phyloP scores from a whole-genome alignment of 2,329 filamentous ascomycete species.

The Epichloe bromicola region DNA sequence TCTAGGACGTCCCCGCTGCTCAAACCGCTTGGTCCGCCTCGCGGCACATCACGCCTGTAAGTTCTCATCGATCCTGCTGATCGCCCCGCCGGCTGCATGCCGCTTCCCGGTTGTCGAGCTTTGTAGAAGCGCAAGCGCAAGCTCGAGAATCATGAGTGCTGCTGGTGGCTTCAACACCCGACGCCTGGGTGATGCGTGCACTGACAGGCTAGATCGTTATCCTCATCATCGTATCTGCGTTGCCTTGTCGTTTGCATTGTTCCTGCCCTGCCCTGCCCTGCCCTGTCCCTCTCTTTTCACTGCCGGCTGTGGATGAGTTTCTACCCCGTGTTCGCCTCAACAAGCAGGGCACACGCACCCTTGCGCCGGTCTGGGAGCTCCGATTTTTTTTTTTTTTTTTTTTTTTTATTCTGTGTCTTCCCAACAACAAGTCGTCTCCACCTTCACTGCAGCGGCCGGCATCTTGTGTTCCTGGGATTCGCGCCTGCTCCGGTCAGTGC shows the following conservation, averaged over 20 bases:
- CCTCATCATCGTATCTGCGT: background rate
- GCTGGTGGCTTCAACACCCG: background rate
- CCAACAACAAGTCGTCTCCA: background rate
- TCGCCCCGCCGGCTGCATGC: background rate
- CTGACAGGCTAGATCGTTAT: background rate
- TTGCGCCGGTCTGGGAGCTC: constrained; percentile 9
- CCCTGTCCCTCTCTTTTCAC: background rate
- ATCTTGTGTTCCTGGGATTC: constrained; percentile 1
- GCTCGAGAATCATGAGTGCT: too few relatives aligned
- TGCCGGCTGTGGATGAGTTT: background rate
- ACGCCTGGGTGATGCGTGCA: background rate
- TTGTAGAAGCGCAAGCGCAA: background rate
- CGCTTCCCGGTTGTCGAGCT: background rate
- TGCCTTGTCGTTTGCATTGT: background rate
- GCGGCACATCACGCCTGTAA: constrained; percentile 2
- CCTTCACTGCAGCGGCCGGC: background rate
- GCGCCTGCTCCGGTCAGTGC: background rate
- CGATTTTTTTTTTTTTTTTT: constrained; percentile 3
- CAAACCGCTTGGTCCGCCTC: constrained; percentile 4
- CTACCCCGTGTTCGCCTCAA: constrained; percentile 1
- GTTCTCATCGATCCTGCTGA: constrained; percentile 2
- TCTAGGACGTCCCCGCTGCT: background rate
- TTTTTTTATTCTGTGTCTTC: background rate
- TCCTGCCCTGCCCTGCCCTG: background rate
- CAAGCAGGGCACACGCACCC: constrained; percentile 6